Base-by-base conservation (phyloP, 306 rosid genomes). In the Vicia sativa region DNA sequence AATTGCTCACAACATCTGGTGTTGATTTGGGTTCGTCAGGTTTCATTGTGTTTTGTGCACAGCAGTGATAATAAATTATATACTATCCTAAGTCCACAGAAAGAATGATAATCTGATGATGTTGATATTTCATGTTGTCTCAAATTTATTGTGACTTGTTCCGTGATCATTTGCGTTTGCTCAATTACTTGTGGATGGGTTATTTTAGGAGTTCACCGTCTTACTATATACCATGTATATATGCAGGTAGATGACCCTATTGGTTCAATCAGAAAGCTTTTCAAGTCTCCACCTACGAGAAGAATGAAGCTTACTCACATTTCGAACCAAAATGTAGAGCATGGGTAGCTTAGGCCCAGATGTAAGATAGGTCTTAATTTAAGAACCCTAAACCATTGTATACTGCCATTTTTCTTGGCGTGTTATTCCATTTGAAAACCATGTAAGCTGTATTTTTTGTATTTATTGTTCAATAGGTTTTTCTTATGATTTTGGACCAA, bases 231-330 rank as follows among this genome's bases (percentile, higher is more conserved):
- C 55, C 62, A 7, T 60, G 44, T 69, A 49, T 79, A 45, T 87
- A 41, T 87, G 78, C 92, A 93, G 99, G 96, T 90, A 10, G 91
- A 90, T 67, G 96, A 90, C 76, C 99, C 99, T 4, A 43, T 93
- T 5, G 77, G 83, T 68, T 90, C 97, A 1, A 86, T 88, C 34
- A 81, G 90, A 62, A 85, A 78, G 65, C 91, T 95, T 65, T 90
- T 90, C 84, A 82, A 15, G 79, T 87, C 91, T 80, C 89, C 95
- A 46, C 74, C 97, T 26, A 78, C 77, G 0, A 90, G 83, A 74
- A 87, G 83, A 82, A 50, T 29, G 77, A 93, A 86, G 84, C 74
- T 38, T 3, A 67, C 80, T 74, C 79, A 72, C 58, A 65, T 39
- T 48, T 52, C 85, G 37, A 71, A 55, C 54, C 76, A 52, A 31